These are phyloP conservation scores for Aegilops speltoides DNA, from an alignment of 176 grass and related monocot genomes.

Conservation along the genomic window DNA sequence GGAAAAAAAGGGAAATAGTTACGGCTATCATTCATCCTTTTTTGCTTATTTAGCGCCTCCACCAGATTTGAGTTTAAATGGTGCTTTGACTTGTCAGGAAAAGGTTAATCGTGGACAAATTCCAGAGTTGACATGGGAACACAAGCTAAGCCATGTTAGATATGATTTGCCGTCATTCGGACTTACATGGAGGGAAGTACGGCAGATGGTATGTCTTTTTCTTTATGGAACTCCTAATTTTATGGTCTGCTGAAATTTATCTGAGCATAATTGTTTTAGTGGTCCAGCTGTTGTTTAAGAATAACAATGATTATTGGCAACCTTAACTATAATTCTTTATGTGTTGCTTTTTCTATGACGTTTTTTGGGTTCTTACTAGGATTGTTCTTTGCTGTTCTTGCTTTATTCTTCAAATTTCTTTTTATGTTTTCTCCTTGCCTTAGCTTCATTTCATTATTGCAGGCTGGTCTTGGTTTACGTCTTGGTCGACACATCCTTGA, in stretches of 20 bases:
- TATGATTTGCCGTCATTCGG: constrained; percentile 61
- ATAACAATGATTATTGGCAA: constrained; percentile 10
- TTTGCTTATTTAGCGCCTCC: background rate
- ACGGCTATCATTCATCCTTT: background rate
- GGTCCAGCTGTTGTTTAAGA: constrained; percentile 17
- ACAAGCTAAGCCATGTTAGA: constrained; percentile 49
- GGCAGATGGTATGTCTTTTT: constrained; percentile 55
- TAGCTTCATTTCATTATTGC: constrained; percentile 29
- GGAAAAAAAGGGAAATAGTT: background rate
- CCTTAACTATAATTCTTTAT: background rate
- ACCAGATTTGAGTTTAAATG: background rate
- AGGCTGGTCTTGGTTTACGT: constrained; percentile 79
- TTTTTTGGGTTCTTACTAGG: background rate
- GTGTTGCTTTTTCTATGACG: constrained; percentile 14
- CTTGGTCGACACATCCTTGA: constrained; percentile 77
- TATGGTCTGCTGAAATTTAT: background rate
- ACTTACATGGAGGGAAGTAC: constrained; percentile 58
- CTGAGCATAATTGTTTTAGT: background rate
- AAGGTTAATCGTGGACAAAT: constrained; percentile 42
- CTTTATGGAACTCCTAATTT: constrained; percentile 9
- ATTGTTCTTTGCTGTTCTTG: background rate
- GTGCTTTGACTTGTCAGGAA: constrained; percentile 39
- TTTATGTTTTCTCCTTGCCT: background rate
- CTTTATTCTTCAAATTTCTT: background rate
- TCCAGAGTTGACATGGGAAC: constrained; percentile 75